These are phyloP conservation scores for Hypomontagnella monticulosa DNA, from an alignment of 495 filamentous ascomycete genomes.

Conservation along the genomic window DNA sequence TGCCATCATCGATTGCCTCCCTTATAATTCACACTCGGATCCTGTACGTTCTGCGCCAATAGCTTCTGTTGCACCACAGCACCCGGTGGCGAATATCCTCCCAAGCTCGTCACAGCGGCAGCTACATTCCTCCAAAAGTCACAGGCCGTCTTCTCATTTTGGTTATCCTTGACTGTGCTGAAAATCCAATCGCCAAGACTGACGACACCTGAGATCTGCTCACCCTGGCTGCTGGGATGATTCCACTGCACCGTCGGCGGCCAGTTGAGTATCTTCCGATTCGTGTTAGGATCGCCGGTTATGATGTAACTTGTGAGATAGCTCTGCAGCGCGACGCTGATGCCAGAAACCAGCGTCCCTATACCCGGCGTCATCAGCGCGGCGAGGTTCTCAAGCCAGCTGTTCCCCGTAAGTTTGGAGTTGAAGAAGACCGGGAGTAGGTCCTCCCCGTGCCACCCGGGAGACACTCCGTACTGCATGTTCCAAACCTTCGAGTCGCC, in stretches of 20 bases:
- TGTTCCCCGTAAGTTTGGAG: slow-evolving; percentile 42
- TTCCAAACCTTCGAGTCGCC: slow-evolving; percentile 45
- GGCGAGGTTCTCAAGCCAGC: slow-evolving; percentile 47
- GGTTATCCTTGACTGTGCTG: slow-evolving; percentile 43
- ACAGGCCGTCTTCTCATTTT: slow-evolving; percentile 48
- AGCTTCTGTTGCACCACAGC: slow-evolving; percentile 36
- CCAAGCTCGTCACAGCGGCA: slow-evolving; percentile 48
- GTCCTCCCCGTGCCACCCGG: slow-evolving; percentile 47
- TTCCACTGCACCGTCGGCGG: slow-evolving; percentile 51
- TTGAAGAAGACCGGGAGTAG: slow-evolving; percentile 51
- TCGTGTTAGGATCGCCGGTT: slow-evolving; percentile 52
- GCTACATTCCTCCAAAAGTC: slow-evolving; percentile 51
- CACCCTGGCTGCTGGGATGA: slow-evolving; percentile 39
- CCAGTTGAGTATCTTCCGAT: slow-evolving; percentile 46
- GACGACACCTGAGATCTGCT: slow-evolving; percentile 45
- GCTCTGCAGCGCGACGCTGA: slow-evolving; percentile 52
- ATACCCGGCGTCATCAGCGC: slow-evolving; percentile 47
- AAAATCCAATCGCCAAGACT: slow-evolving; percentile 52
- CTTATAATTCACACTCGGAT: slow-evolving; percentile 36
- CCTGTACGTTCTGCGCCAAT: slow-evolving; percentile 4
- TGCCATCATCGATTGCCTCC: slow-evolving; percentile 27
- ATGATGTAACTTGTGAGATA: slow-evolving; percentile 53
- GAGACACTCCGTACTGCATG: slow-evolving; percentile 52
- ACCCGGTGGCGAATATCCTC: slow-evolving; percentile 49
- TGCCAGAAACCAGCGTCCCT: slow-evolving; percentile 44